Base-by-base conservation (phyloP, 2,329 filamentous ascomycete genomes). In the Ceratocystis huliohia region DNA sequence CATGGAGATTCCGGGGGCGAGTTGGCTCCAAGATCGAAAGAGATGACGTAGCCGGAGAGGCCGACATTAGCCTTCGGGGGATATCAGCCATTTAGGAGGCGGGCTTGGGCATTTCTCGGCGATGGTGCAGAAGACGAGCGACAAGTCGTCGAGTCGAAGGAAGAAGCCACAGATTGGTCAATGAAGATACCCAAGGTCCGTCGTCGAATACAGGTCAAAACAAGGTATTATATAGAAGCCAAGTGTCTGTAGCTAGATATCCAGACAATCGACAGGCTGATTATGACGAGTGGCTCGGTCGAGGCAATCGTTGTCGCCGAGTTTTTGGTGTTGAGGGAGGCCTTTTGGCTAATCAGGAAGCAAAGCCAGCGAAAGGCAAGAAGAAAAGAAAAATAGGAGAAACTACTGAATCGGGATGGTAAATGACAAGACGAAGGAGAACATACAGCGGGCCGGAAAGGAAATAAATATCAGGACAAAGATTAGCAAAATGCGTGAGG, bases 1-100 rank as follows among this genome's bases (percentile, higher is more conserved):
- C 80, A 69, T 82, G 83, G 69, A 75, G 78, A 68, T 75, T 74
- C 68, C 73, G 72, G 4, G 72, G 68, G 13, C 72, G 72, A 10
- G 56, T 17, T 71, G 74, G 74, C 46, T 78, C 76, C 68, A 72
- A 70, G 65, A 77, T 72, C 5, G 76, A 77, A 48, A 75, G 74
- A 20, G 71, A 74, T 37, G 75, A 75, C 15, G 73, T 70, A 33
- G 70, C 69, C 57, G 73, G 71, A 63, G 74, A 71, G 61, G 71
- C 64, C 37, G 66, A 50, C 30, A 61, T 62, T 20, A 53, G 44
- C 37, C 22, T 48, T 46, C 48, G 66, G 22, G 44, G 50, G 53
- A 66, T 50, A 28, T 65, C 66, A 5, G 64, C 66, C 66, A 68
- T 68, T 67, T 67, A 67, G 48, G 41, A 45, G 37, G 44, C 7